Evolutionary conservation across 306 rosid species (phyloP), one percentile per base, ranked within the genome.

Genomic region (Vigna mungo): DNA sequence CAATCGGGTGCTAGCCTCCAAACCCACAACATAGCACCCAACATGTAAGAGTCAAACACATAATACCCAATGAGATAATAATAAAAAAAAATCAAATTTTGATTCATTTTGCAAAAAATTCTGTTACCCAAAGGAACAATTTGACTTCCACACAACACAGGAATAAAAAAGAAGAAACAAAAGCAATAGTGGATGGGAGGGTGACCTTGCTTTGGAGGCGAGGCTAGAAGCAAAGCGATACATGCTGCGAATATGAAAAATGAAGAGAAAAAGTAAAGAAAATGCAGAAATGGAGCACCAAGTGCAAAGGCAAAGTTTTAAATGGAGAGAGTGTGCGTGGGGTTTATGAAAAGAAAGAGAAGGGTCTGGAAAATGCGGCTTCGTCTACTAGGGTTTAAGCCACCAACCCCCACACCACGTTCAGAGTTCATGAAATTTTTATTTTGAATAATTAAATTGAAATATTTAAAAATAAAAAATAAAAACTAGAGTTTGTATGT

Each of bases 181-280:
- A 47, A 52, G 10, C 6, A 18, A 30, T 21, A 48, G 44, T 4
- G 46, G 48, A 12, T 67, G 3, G 36, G 47, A 68, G 18, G 77
- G 80, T 43, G 48, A 89, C 97, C 97, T 82, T 53, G 89, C 91
- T 75, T 86, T 89, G 81, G 91, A 88, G 46, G 97, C 94, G 70
- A 91, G 83, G 76, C 80, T 80, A 68, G 90, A 54, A 46, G 92
- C 92, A 70, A 86, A 82, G 11, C 94, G 97, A 74, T 88, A 87
- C 94, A 91, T 91, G 20, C 17, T 68, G 75, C 39, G 51, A 52
- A n/a, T 23, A 20, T 18, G 13, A 30, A 8, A 30, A 8, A 30
- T 60, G 10, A 20, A 49, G 46, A 62, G 52, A 6, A 41, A 67
- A 17, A 30, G 65, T 16, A 9, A 10, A 5, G 36, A 27, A 21